Conservation (phyloP, 225 moss, liverwort and hornwort species). For the Climacium dendroides region DNA sequence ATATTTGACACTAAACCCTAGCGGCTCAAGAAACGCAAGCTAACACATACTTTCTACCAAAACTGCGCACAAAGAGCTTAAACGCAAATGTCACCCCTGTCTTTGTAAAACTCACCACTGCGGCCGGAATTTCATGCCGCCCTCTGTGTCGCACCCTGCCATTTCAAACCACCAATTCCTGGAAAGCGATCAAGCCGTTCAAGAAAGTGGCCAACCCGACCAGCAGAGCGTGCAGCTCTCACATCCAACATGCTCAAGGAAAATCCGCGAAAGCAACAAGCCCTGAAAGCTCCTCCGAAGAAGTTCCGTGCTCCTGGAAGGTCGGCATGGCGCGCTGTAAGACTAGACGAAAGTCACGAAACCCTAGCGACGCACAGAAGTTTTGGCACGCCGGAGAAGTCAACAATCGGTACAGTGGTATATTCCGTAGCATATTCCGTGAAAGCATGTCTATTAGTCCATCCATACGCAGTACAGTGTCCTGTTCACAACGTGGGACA, state of each 20-base stretch:
- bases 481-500: too few species aligned
- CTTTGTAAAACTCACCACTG: neutral
- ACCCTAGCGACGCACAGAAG: neutral
- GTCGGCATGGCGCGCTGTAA: neutral
- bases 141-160: neutral
- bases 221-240: neutral
- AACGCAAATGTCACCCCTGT: neutral
- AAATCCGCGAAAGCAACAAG: neutral
- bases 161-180: neutral
- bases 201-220: too few species aligned
- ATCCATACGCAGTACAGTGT: neutral
- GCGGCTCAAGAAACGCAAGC: neutral
- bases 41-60: neutral
- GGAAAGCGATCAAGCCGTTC: neutral
- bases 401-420: neutral
- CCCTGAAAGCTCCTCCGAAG: fast-evolving
- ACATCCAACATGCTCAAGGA: too few species aligned
- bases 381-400: too few species aligned
- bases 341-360: neutral
- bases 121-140: neutral
- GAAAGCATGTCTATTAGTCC: neutral
- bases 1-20: neutral
- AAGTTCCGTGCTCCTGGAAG: neutral
- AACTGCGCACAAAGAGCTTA: neutral
- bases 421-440: neutral